These are phyloP conservation scores for Aspergillus sp. DNA, from an alignment of 2,329 filamentous ascomycete species.

Conservation along the genomic window DNA sequence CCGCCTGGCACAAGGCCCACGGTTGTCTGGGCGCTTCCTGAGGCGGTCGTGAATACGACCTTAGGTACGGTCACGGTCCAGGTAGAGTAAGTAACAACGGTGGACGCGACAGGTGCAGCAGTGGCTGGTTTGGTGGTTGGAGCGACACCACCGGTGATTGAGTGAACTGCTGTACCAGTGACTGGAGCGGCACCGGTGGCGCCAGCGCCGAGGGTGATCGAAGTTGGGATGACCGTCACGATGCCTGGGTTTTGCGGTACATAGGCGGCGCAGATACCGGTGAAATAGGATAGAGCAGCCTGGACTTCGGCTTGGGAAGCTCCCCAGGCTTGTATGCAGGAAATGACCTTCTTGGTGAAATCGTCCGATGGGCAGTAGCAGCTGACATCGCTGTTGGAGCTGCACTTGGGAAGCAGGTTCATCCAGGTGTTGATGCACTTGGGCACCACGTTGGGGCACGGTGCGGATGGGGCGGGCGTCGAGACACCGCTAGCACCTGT, in stretches of 20 bases:
- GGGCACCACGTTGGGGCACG: constrained; percentile 72
- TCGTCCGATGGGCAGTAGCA: constrained; percentile 84
- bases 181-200: constrained; percentile 49
- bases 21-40: constrained; percentile 26
- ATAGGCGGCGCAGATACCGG: constrained; percentile 82
- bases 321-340: constrained; percentile 78
- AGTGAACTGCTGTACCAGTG: constrained; percentile 43
- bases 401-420: constrained; percentile 66
- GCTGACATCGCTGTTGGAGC: constrained; percentile 74
- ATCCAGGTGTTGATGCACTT: constrained; percentile 93
- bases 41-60: constrained; percentile 44
- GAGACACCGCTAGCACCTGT: constrained; percentile 18
- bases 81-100: constrained; percentile 45
- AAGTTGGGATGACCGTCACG: constrained; percentile 69
- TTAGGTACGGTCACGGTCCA: constrained; percentile 49
- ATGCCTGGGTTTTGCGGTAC: constrained; percentile 80
- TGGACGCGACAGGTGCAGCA: constrained; percentile 32
- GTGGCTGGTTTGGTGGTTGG: constrained; percentile 24
- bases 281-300: constrained; percentile 77
- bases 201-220: constrained; percentile 54
- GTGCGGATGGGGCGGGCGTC: constrained; percentile 33
- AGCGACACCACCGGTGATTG: constrained; percentile 16
- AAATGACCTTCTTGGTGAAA: constrained; percentile 77
- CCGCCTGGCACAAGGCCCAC: constrained; percentile 35
- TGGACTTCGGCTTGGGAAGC: constrained; percentile 65